Evolutionary conservation across 2,329 filamentous ascomycete species (phyloP).

Genomic region (Alternaria sp.): DNA sequence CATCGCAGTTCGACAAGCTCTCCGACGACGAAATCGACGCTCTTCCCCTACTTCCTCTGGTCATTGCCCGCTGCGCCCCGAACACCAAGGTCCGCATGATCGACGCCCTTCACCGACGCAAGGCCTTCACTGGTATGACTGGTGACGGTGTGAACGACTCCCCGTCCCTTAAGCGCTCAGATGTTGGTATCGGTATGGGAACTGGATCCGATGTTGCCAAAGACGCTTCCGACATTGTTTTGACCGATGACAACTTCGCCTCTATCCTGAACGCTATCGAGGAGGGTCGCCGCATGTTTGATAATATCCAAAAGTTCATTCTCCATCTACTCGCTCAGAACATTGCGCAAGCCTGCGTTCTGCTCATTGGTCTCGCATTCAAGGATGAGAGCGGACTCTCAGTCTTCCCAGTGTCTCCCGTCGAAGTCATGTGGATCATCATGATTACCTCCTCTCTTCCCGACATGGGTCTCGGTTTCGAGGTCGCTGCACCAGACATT

Average conservation of each 20-base stretch:
- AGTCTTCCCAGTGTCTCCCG: constrained; percentile 46
- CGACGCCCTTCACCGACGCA: constrained; percentile 50
- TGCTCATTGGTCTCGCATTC: constrained; percentile 45
- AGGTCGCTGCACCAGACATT: constrained; percentile 44
- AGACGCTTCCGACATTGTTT: constrained; percentile 53
- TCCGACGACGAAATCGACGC: constrained; percentile 51
- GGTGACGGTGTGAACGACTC: constrained; percentile 56
- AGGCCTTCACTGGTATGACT: constrained; percentile 51
- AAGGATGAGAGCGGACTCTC: constrained; percentile 40
- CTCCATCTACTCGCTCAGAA: constrained; percentile 43
- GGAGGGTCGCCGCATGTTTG: constrained; percentile 54
- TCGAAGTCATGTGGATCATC: constrained; percentile 49
- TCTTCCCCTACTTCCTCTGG: constrained; percentile 49
- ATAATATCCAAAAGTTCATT: constrained; percentile 55
- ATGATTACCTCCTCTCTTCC: constrained; percentile 48
- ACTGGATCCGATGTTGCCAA: constrained; percentile 55
- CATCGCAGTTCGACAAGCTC: constrained; percentile 52
- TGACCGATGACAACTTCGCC: constrained; percentile 55
- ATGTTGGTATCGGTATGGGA: constrained; percentile 56
- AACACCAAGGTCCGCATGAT: constrained; percentile 56
- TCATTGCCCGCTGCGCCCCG: constrained; percentile 53
- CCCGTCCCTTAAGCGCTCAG: constrained; percentile 53
- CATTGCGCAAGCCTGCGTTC: constrained; percentile 43
- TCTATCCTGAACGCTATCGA: constrained; percentile 55
- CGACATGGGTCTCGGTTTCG: constrained; percentile 45